Percentiles rank a stretch among this genome's conserved stretches.
Conservation (phyloP, 371 early-diverging fungal genomes). For the Mortierella sp. region DNA sequence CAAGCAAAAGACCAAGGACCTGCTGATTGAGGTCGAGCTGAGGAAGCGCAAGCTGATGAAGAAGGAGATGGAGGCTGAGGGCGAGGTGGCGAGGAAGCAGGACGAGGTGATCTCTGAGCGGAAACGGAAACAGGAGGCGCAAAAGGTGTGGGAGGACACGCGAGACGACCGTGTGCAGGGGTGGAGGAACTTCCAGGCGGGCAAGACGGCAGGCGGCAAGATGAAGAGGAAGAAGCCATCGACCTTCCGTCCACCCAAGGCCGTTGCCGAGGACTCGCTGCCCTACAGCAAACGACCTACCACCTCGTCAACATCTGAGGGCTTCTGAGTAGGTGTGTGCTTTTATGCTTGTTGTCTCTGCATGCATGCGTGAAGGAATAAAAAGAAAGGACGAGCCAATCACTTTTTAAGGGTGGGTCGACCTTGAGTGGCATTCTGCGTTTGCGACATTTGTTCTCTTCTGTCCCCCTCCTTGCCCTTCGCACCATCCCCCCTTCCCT, state of each 20-base stretch:
- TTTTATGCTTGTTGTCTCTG: background rate
- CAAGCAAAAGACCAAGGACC: slow-evolving; percentile 69
- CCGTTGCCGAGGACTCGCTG: slow-evolving; percentile 46
- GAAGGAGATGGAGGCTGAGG: slow-evolving; percentile 81
- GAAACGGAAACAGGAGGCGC: slow-evolving; percentile 77
- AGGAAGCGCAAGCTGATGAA: slow-evolving; percentile 74
- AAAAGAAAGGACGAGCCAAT: background rate
- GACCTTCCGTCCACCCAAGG: slow-evolving; percentile 59
- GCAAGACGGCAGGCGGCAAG: slow-evolving; percentile 66
- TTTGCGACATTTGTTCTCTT: background rate
- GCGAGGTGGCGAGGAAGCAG: slow-evolving; percentile 64
- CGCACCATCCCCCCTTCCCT: background rate
- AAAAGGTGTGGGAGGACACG: slow-evolving; percentile 79
- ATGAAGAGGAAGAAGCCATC: slow-evolving; percentile 75
- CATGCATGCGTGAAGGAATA: background rate
- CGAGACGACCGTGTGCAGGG: slow-evolving; percentile 77
- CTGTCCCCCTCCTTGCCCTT: background rate
- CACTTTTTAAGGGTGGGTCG: background rate
- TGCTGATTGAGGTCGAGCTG: slow-evolving; percentile 74
- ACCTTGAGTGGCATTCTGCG: no score
- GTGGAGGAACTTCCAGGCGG: slow-evolving; percentile 75
- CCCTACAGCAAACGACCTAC: slow-evolving; percentile 51
- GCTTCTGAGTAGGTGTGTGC: slow-evolving; percentile 21
- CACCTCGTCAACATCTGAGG: slow-evolving; percentile 48
- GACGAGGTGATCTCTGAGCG: slow-evolving; percentile 63